Evolutionary conservation across 2,329 filamentous ascomycete genomes (phyloP), one percentile per base, ranked within the genome.

Genomic region (Cladophialophora carrionii): DNA sequence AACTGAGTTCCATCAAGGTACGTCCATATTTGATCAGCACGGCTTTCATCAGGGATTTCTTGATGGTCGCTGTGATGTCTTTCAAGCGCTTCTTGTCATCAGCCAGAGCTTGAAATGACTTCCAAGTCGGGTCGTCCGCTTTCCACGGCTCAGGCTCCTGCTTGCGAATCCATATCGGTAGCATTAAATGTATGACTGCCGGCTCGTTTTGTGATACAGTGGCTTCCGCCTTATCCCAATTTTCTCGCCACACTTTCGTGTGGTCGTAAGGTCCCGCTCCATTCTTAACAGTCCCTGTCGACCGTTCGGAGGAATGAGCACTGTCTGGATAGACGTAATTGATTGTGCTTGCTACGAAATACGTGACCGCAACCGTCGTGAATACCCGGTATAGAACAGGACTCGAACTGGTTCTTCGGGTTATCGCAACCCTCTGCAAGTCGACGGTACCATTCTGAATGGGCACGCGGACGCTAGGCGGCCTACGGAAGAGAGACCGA

Each of bases 381-480:
- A 71, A 56, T 56, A 71, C 37, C n/a, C 68, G 69, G 43, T 66
- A 63, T 14, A 65, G 31, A 17, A 59, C 57, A 32, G 65, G 59
- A 48, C 68, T 65, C 14, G 67, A 63, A 29, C 51, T 63, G 6
- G 67, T 62, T 37, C 56, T 58, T 20, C 57, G 52, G 32, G 64
- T 68, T 46, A 72, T 62, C 54, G 67, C 61, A 31, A 72, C 71
- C 55, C 66, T 63, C 34, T 68, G 69, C 5, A 71, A 20, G 37
- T 62, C 57, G 58, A 71, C 59, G 4, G 57, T 26, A 7, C 63
- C 68, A 63, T 67, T 66, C 32, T 71, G 61, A 22, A 67, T 56
- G 32, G 71, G 71, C 37, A 72, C 66, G 59, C 70, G 68, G 48
- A 71, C 58, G n/a, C 64, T 69, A 46, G 68, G 70, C 57, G 66